Evolutionary conservation across 2,329 filamentous ascomycete species (phyloP), one percentile per base, ranked within the genome.

Genomic region (Talaromyces sp.): DNA sequence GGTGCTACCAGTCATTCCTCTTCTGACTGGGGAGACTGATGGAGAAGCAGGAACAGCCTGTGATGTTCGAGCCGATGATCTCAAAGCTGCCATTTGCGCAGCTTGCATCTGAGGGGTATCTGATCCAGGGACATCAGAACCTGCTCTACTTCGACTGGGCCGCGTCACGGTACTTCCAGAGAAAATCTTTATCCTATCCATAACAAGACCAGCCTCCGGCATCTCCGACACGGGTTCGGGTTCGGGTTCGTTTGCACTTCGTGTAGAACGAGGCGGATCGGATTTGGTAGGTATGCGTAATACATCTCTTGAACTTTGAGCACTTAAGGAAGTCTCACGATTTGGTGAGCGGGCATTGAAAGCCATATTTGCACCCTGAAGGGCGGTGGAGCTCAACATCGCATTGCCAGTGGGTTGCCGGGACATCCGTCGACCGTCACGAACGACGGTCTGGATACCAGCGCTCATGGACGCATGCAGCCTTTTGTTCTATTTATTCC

Each of bases 331-430:
- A 10, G 68, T 65, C 2, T 63, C 50, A 27, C 62, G 61, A 67
- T 69, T 72, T 35, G 69, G 68, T 41, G 70, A 65, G 35, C 63
- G 67, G 61, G 70, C 68, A 67, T 68, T 70, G 64, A 79, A 79
- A 33, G 77, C 77, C 25, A 74, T 69, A 33, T 74, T 73, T 61
- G 78, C 78, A 68, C 77, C 78, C 66, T 74, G 75, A 43, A 78
- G 66, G 43, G 78, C 76, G 47, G 70, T 64, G 19, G 71, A 56
- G 63, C 56, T 43, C 63, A 68, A 25, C 57, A 54, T 58, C 64
- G 66, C 70, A 68, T 74, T 69, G 62, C 61, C 52, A 59, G 22
- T 43, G 41, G 57, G 47, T 70, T 70, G 68, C 67, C 70, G 67
- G 66, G 67, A 62, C 67, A 68, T 71, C 72, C 71, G 64, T 69